Evolutionary conservation across 2,329 filamentous ascomycete genomes (phyloP), one percentile per base, ranked within the genome.

Genomic region (Aspergillus ochraceoroseus): DNA sequence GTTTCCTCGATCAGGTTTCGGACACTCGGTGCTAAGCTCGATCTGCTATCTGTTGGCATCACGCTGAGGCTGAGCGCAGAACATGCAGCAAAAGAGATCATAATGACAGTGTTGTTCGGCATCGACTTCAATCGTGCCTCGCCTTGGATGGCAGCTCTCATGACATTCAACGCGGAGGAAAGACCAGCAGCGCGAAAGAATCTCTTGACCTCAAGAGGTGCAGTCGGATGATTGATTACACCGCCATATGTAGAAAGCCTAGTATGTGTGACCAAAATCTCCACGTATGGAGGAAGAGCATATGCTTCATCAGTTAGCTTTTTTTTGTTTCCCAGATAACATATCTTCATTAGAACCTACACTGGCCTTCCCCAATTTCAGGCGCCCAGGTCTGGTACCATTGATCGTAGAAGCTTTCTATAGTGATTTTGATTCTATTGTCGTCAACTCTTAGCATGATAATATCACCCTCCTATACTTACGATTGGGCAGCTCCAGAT

Each of bases 91-190:
- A 85, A 86, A 1, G 82, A 83, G 8, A 87, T 84, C 83, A 87
- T 87, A 48, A 86, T 84, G 40, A 82, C 77, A 0, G 83, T 85
- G 51, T 87, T 87, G 61, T 87, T 87, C 0, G 83, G 83, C 82
- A 87, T 87, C 0, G 82, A 85, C 40, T 79, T 79, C 0, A 87
- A 70, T 46, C 82, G 75, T 0, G 72, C 68, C 55, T 87, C 83
- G 22, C 82, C 82, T 59, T 85, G 82, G 4, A 86, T 83, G 0
- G 82, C 82, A 1, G 80, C 80, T 14, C 83, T 77, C 70, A 87
- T 76, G 3, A 87, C 83, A 43, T 85, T 85, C n/a, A 87, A 63
- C 0, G 83, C 81, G 0, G 82, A 83, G 0, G 82, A 84, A 0
- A 87, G 71, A 1, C 82, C 80, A 0, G 82, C 83, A 0, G 81